Base-by-base conservation (phyloP, 2,329 filamentous ascomycete species). In the Exophiala alcalophila region DNA sequence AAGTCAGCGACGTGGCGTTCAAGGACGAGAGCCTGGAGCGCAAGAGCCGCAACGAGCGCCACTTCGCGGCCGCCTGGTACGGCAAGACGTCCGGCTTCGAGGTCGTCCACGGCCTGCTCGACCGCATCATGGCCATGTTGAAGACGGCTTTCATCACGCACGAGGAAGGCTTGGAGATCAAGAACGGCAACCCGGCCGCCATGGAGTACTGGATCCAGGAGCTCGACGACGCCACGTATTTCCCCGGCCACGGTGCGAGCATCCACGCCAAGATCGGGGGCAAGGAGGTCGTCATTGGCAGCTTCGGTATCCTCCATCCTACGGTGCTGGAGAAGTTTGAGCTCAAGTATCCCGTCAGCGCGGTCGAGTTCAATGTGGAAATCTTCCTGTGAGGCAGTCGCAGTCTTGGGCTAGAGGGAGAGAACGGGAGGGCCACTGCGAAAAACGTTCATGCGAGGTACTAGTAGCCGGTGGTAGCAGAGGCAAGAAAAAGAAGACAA, bases 41-140 rank as follows among this genome's bases (percentile, higher is more conserved):
- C 53, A 88, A 89, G 71, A 85, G 82, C 56, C 80, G 88, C 55
- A 98, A 98, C 65, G 87, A 96, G 73, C 77, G 91, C 42, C 91
- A 94, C 70, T 97, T 95, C 64, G 88, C 87, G n/a, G 92, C 90
- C 7, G 90, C 89, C 1, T 95, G 85, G 78, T 96, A 91, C 67
- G 90, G 90, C 61, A 95, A 92, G 75, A 87, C 82, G 3, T 89
- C 84, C 57, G 92, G 94, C 28, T 98, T 98, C 65, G 92, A 98
- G 69, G 74, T 94, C 52, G 88, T 98, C 3, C 94, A 98, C 68
- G 92, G 92, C 44, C 76, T 98, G 54, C 72, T 98, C 29, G 92
- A 98, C 66, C 83, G 92, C 39, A 70, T 97, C 50, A 84, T 98
- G 77, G 72, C 86, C 49, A 97, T 97, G 91, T 78, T 98, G 49